Percentiles rank a stretch among this genome's conserved stretches.
Evolutionary conservation across 208 protist species (phyloP).

Genomic region (Willaertia magna): DNA sequence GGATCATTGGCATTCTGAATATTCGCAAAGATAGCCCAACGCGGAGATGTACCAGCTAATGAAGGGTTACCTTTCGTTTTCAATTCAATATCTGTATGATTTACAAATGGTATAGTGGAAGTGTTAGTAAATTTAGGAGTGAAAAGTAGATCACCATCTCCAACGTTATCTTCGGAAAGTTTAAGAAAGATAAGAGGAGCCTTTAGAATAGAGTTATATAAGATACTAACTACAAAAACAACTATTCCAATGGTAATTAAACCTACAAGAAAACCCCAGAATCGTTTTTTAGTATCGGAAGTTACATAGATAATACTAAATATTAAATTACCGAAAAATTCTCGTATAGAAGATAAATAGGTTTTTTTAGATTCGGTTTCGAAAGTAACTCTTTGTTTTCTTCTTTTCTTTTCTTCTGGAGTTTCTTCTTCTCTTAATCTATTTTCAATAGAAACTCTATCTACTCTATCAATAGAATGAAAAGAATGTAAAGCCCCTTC

Average conservation of each 20-base stretch:
- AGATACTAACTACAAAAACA: constrained; percentile 1
- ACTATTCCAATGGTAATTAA: background rate
- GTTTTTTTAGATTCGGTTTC: background rate
- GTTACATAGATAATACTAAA: background rate
- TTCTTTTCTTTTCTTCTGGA: background rate
- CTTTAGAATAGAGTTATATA: background rate
- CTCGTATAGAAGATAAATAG: no score
- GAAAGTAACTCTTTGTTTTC: background rate
- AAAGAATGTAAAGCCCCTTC: background rate
- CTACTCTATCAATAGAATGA: background rate
- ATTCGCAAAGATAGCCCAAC: background rate
- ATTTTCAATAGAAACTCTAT: background rate
- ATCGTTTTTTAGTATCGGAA: background rate
- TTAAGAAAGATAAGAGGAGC: background rate
- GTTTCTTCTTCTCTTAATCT: background rate
- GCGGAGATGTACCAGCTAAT: background rate
- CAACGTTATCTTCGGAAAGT: background rate
- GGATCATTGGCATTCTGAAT: background rate
- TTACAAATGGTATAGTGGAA: background rate
- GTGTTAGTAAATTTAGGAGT: background rate
- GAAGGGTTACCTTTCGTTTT: background rate
- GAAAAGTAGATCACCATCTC: background rate
- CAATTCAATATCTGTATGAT: background rate
- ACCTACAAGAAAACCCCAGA: background rate
- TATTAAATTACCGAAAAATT: background rate